Evolutionary conservation across 139 green algal genomes (phyloP), one percentile per base, ranked within the genome.

Genomic region (Volvox africanus): DNA sequence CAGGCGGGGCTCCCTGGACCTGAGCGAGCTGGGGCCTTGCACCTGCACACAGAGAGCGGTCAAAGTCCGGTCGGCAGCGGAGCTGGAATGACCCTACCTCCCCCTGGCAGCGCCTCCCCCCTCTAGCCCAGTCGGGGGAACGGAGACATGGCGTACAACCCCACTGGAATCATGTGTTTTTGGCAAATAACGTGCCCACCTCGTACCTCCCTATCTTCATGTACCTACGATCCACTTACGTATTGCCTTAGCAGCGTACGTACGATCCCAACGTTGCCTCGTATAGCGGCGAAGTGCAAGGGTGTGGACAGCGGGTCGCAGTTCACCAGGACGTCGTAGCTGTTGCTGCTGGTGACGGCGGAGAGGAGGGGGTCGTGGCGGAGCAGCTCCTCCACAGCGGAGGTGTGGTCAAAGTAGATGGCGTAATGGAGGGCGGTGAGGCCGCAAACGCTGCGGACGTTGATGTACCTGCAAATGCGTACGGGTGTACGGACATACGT

Each of bases 391-490:
- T 71, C 44, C 17, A 88, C 35, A 2, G 82, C 65, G 65, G 30
- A 26, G 21, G 24, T 0, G 50, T 86, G 80, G 28, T 86, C 80
- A 22, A 86, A 86, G 50, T 73, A 86, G 16, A 88, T 32, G 32
- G 82, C 65, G 33, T 79, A 88, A 61, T 88, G 82, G 5, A 88
- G 82, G 18, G 62, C 62, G 24, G 33, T 80, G 55, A 88, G 62
- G 33, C 82, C 82, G 82, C 82, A 88, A 17, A 67, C 0, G 13
- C 16, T 75, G 33, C 82, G 82, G 12, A 22, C 62, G 33, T 88
- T 26, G 33, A 88, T 36, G 65, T 88, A 88, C 82, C 82, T 88
- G 82, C 78, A 79, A 9, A n/a, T n/a, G n/a, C n/a, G n/a, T n/a
- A 55, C 44, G 44, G 44, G 9, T 9, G 9, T 5, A 55, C 44